phyloP scores from a whole-genome alignment of 2,329 filamentous ascomycete species.

The Trichoderma atrobrunneum region DNA sequence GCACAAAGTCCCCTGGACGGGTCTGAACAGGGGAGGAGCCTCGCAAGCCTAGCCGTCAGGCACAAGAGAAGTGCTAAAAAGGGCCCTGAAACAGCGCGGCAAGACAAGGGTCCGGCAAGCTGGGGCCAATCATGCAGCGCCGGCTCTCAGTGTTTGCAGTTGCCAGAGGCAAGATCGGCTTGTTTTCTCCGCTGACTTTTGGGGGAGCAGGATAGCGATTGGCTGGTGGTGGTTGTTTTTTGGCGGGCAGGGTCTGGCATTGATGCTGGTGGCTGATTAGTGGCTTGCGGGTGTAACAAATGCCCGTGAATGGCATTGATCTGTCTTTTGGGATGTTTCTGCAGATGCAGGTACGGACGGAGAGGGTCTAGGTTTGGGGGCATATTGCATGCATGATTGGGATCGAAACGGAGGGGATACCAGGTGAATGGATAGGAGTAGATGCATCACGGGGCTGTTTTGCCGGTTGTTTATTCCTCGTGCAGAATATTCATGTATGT shows the following conservation, averaged over 20 bases:
- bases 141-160: neutral
- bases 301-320: neutral
- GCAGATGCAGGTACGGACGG: neutral
- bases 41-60: neutral
- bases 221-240: neutral
- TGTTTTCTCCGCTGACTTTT: neutral
- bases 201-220: neutral
- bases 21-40: neutral
- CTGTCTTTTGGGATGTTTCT: neutral
- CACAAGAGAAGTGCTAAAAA: neutral
- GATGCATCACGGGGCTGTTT: neutral
- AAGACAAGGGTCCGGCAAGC: neutral
- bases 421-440: neutral
- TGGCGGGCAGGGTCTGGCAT: neutral
- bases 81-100: constrained; percentile 1
- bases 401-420: neutral
- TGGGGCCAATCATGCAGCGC: neutral
- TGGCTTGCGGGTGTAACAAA: neutral
- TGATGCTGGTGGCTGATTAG: neutral
- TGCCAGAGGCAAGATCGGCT: neutral
- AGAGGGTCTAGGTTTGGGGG: neutral
- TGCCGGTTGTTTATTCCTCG: neutral
- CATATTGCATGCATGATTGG: neutral
- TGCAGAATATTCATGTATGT: neutral
- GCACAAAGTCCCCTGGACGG: neutral